phyloP scores from a whole-genome alignment of 1,284 basidiomycete species.

The Malassezia pachydermatis region DNA sequence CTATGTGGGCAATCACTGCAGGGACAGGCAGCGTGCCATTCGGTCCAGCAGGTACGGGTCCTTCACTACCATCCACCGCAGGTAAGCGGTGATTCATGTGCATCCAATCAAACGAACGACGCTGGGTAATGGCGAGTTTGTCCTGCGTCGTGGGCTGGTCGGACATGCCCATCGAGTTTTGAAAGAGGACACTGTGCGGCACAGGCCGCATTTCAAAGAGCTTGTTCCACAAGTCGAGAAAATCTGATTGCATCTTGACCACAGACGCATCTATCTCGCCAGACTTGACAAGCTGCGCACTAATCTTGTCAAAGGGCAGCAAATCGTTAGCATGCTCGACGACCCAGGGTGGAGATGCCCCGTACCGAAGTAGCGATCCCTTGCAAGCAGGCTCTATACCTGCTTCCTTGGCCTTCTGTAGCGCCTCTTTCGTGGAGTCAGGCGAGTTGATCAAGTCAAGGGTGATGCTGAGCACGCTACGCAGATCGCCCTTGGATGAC shows the following conservation, averaged over 20 bases:
- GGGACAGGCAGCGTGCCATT: conserved; percentile 11
- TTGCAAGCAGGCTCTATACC: not conserved
- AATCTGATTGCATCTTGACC: not conserved
- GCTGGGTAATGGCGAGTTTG: conserved; percentile 1
- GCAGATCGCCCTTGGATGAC: conserved; percentile 20
- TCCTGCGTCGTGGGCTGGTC: conserved; percentile 14
- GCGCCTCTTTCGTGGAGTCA: conserved; percentile 11
- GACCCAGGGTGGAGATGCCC: conserved; percentile 16
- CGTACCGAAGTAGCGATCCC: conserved; percentile 17
- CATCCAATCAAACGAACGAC: conserved; percentile 26
- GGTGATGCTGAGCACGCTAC: conserved; percentile 23
- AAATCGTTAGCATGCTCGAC: conserved; percentile 17
- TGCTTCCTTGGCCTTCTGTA: not conserved
- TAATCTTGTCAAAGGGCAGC: conserved; percentile 15
- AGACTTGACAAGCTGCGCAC: conserved; percentile 18
- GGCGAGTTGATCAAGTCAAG: conserved; percentile 30
- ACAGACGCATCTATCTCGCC: conserved; percentile 16
- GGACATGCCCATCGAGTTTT: conserved; percentile 13
- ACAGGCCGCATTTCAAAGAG: conserved; percentile 7
- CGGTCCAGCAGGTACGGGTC: not conserved
- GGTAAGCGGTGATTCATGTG: conserved; percentile 10
- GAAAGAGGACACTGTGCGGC: conserved; percentile 6
- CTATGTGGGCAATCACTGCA: conserved; percentile 15
- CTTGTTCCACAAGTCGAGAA: conserved; percentile 10
- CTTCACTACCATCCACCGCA: not conserved